Percentiles rank a stretch among this genome's conserved stretches.
phyloP scores from a whole-genome alignment of 1,139 yeast genomes.

The Yamadazyma atlantica region DNA sequence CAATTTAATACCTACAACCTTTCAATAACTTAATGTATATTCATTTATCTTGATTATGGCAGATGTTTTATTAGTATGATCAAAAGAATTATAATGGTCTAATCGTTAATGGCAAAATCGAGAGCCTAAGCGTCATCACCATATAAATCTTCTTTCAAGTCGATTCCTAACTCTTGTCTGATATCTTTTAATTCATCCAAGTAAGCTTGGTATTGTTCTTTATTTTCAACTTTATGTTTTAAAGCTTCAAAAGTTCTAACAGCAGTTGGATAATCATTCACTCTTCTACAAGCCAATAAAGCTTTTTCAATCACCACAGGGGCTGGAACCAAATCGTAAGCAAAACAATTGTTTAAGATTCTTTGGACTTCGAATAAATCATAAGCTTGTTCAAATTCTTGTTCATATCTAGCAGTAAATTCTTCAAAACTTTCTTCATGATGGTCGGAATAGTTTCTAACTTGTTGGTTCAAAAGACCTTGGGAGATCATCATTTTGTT shows the following conservation, averaged over 20 bases:
- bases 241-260: constrained; percentile 96
- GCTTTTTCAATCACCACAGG: constrained; percentile 96
- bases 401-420: constrained; percentile 90
- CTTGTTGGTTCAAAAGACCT: constrained; percentile 6
- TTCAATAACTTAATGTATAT: neutral
- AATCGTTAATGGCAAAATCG: neutral
- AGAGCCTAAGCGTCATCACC: constrained; percentile 26
- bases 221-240: constrained; percentile 92
- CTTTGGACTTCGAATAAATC: constrained; percentile 95
- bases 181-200: constrained; percentile 90
- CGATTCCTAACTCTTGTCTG: constrained; percentile 91
- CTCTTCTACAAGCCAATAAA: constrained; percentile 97
- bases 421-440: constrained; percentile 94
- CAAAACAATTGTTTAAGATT: constrained; percentile 89
- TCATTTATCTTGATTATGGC: constrained; percentile 1
- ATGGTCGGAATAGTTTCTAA: constrained; percentile 67
- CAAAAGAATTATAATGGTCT: neutral
- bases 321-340: constrained; percentile 97
- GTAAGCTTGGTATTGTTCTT: constrained; percentile 91
- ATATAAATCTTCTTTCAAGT: constrained; percentile 87
- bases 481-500: constrained; percentile 9
- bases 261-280: constrained; percentile 97
- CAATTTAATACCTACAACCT: neutral
- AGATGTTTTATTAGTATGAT: neutral
- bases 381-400: constrained; percentile 96